Evolutionary conservation across 148 eudicot genomes (phyloP), one percentile per base, ranked within the genome.

Genomic region (Nyssa sinensis): DNA sequence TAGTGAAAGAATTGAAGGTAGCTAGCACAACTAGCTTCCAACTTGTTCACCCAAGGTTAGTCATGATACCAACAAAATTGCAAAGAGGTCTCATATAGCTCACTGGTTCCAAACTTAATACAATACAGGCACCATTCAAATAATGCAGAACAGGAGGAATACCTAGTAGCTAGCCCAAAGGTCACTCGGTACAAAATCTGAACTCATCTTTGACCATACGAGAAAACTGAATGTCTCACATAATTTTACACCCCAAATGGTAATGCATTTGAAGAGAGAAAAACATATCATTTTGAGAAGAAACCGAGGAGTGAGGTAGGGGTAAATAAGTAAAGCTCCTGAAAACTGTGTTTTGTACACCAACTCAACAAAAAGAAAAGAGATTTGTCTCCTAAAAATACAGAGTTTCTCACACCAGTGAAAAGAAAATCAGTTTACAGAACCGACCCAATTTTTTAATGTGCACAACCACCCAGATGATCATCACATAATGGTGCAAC

Each of bases 401-500:
- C 81, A 69, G 61, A 49, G 37, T 55, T 19, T 62, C 55, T 72
- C 76, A 67, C 61, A 78, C 70, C 71, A 63, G 69, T 16, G n/a
- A n/a, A 33, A 23, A 17, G 37, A 13, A 35, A 62, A 68, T 35
- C n/a, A 70, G 76, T 34, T 70, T 53, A 41, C 74, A 66, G 47
- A 32, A 72, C 68, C 11, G 59, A 64, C 47, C 49, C 60, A 19
- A 63, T 47, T 62, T 37, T n/a, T 57, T 9, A 55, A 23, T 32
- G 64, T 44, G 31, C 27, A 37, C 80, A 72, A 37, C n/a, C 57
- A 66, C 64, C 31, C 25, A 53, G 47, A 33, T 16, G 65, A 8
- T 2, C 24, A 66, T 90, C 79, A 94, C 98, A 94, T 84, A 73
- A 94, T 88, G 79, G 82, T 77, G 86, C 98, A 94, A 72, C 98